Evolutionary conservation across 176 grass and related monocot species (phyloP).

Genomic region (Musa beccarii): DNA sequence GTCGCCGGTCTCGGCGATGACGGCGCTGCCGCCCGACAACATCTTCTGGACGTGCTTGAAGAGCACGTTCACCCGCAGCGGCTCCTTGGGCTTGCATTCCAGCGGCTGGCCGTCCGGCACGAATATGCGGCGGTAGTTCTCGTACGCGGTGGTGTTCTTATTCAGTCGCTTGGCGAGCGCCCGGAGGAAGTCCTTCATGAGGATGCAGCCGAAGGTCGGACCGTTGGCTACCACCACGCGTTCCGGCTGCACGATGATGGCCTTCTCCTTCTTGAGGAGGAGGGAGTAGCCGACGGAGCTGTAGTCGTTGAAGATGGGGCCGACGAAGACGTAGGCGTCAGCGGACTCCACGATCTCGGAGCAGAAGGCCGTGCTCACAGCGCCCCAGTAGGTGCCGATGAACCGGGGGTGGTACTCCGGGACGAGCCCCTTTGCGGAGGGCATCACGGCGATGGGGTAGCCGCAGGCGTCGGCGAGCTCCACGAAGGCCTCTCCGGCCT

Average conservation of each 20-base stretch:
- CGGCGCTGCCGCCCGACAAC: slow-evolving; percentile 33
- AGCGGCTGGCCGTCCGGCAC: slow-evolving; percentile 41
- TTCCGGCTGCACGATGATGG: slow-evolving; percentile 60
- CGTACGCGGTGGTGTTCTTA: slow-evolving; percentile 46
- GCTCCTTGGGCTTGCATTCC: slow-evolving; percentile 26
- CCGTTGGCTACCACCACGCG: slow-evolving; percentile 61
- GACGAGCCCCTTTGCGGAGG: slow-evolving; percentile 68
- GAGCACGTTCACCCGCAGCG: slow-evolving; percentile 58
- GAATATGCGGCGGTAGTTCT: slow-evolving; percentile 63
- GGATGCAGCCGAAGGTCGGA: slow-evolving; percentile 56
- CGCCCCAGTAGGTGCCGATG: slow-evolving; percentile 87
- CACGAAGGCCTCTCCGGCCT: slow-evolving; percentile 42
- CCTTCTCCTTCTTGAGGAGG: slow-evolving; percentile 59
- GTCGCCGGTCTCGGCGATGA: slow-evolving; percentile 65
- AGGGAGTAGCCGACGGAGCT: slow-evolving; percentile 70
- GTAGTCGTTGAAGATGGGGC: slow-evolving; percentile 84
- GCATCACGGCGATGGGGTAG: slow-evolving; percentile 46
- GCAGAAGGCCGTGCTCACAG: slow-evolving; percentile 70
- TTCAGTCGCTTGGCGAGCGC: slow-evolving; percentile 32
- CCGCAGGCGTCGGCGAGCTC: slow-evolving; percentile 46
- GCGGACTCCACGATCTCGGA: slow-evolving; percentile 81
- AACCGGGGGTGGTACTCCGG: slow-evolving; percentile 51
- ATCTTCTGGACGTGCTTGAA: slow-evolving; percentile 78
- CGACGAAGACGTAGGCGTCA: slow-evolving; percentile 60
- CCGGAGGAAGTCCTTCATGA: slow-evolving; percentile 58